A percentile compares a stretch with the other conserved stretches of the same genome.
These are phyloP conservation scores for Aspergillus alliaceus DNA, from an alignment of 2,329 filamentous ascomycete species.

Conservation along the genomic window DNA sequence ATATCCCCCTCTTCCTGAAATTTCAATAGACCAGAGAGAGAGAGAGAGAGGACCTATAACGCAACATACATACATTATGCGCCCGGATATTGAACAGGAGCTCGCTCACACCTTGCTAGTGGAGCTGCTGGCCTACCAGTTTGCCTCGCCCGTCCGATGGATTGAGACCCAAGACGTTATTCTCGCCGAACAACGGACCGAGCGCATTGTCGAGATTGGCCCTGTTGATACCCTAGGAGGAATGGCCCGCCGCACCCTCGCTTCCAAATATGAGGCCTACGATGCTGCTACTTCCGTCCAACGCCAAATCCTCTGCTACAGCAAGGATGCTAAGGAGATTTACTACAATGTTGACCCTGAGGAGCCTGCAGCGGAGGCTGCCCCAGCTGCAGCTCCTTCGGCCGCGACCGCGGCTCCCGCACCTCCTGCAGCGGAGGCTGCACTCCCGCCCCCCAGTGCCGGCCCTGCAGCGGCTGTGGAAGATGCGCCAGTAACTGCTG, in stretches of 20 bases:
- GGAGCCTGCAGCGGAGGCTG: conserved; percentile 37
- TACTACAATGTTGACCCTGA: conserved; percentile 98
- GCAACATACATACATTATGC: conserved; percentile 68
- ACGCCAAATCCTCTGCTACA: conserved; percentile 97
- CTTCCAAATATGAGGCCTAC: conserved; percentile 97
- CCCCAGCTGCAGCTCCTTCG: conserved; percentile 40
- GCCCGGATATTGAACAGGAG: conserved; percentile 98
- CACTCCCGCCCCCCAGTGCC: conserved; percentile 66
- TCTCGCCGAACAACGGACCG: conserved; percentile 89
- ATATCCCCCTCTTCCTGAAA: too few species aligned
- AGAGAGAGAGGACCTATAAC: too few species aligned
- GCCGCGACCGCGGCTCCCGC: conserved; percentile 53
- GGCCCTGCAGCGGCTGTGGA: conserved; percentile 85
- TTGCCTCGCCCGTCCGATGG: conserved; percentile 98
- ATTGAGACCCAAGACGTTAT: conserved; percentile 99
- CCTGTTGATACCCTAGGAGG: conserved; percentile 94
- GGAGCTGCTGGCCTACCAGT: conserved; percentile 98
- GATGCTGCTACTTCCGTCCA: conserved; percentile 96
- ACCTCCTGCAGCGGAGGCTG: too few species aligned
- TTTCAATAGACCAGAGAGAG: too few species aligned
- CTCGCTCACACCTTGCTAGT: conserved; percentile 97
- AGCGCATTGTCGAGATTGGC: conserved; percentile 96
- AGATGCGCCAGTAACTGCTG: conserved; percentile 81
- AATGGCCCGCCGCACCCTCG: conserved; percentile 94
- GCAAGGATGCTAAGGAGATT: conserved; percentile 98